Base-by-base conservation (phyloP, 331 rosid genomes). In the Quercus tomentella region DNA sequence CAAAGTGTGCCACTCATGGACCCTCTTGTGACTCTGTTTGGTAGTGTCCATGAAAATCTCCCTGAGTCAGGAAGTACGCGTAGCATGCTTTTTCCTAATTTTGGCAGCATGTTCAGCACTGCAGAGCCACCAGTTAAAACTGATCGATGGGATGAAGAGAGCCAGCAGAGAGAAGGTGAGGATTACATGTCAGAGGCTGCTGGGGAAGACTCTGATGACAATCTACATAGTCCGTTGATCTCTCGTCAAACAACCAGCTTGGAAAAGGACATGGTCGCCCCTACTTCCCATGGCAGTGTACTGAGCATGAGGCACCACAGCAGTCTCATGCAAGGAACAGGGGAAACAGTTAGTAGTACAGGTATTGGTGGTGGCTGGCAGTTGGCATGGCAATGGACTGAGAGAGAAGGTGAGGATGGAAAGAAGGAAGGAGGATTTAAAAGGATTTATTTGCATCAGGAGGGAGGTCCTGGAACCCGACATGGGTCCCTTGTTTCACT, bases 321-420 rank as follows among this genome's bases (percentile, higher is more conserved):
- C 81, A 93, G 95, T 87, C 93, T 93, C 76, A 84, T 86, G 89
- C 97, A 93, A 87, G 97, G 91, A 79, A 74, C 86, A 79, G 89
- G 86, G 68, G 98, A 93, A 82, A 84, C 88, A 51, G 91, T 82
- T 61, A 89, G 87, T 67, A 85, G 91, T 78, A 88, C 98, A 23
- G 98, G 98, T 73, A 91, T 93, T 70, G 97, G 98, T 73, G 98
- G 98, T 57, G 98, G 98, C 52, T 93, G 98, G 98, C 98, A 93
- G 80, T 86, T 93, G 84, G 98, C 98, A 63, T 93, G 98, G 98
- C 87, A 93, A 87, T 93, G 98, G 98, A 83, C 93, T 70, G 98
- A 92, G 65, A 91, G 61, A 79, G 84, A 87, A 79, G 95, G 87
- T 10, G 92, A 82, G 77, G 93, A 87, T 66, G 95, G 97, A 22